Base-by-base conservation (phyloP, 495 filamentous ascomycete species). In the Trypethelium eluteriae region DNA sequence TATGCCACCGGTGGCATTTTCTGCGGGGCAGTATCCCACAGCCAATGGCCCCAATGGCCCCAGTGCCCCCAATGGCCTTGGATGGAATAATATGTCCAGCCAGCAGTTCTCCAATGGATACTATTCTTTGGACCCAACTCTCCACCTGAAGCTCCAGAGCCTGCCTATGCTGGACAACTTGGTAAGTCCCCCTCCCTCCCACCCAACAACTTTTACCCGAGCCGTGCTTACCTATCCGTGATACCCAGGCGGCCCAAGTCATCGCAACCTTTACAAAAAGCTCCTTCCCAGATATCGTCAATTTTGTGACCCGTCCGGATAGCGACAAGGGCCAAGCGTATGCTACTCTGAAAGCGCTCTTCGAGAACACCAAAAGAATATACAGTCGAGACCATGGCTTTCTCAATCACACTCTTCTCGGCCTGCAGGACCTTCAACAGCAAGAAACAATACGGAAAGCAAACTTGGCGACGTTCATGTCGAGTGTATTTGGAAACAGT, bases 381-480 rank as follows among this genome's bases (percentile, higher is more conserved):
- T 96, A 95, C 72, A 90, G 86, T 2, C 81, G 84, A 25, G 79
- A 86, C 5, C 78, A 83, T 59, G 84, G 88, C 0, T 90, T 96
- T 56, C 84, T 96, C 10, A 85, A 85, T 38, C 81, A 87, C 0
- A 83, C 86, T 39, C 86, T 91, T 62, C 80, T 97, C 3, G 87
- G 90, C 44, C 78, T 89, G 39, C 65, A 67, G 36, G 63, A 68
- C 38, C 79, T 89, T 32, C 53, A 36, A 12, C 67, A 70, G 56
- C 71, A 71, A 49, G 88, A 89, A 63, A 88, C 88, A 32, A 88
- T 96, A 65, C 86, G 89, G 44, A 90, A 92, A 76, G 88, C 91
- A 2, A 97, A 97, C 69, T 79, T 97, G 63, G 92, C 91, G 2
- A 91, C 92, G 2, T 91, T 91, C 69, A 87, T 92, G 7, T 86